These are phyloP conservation scores for Solanum pinnatisectum DNA, from an alignment of 257 asterid species.

Conservation along the genomic window DNA sequence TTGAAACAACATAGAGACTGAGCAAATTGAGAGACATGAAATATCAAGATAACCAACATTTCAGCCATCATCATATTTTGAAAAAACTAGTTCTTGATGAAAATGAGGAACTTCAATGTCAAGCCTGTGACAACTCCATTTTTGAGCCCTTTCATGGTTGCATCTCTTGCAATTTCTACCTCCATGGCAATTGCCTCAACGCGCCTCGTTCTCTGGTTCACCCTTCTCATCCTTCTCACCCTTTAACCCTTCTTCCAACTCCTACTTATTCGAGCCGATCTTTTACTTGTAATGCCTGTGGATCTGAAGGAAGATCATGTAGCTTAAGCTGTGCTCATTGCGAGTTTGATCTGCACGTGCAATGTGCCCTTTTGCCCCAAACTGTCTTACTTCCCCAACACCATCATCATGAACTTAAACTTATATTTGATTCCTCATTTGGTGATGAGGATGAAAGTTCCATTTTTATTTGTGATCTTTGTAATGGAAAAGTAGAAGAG, in stretches of 20 bases:
- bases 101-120: constrained; percentile 12
- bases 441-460: background rate
- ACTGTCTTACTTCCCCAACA: background rate
- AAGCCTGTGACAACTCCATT: constrained; percentile 9
- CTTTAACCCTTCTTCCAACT: constrained; percentile 23
- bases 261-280: constrained; percentile 13
- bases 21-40: constrained; percentile 3
- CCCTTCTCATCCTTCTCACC: constrained; percentile 20
- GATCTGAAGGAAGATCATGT: constrained; percentile 9
- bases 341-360: constrained; percentile 19
- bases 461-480: constrained; percentile 9
- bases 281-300: constrained; percentile 17
- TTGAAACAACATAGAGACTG: background rate
- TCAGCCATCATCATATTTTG: constrained; percentile 28
- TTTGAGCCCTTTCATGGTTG: constrained; percentile 20
- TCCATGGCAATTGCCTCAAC: constrained; percentile 18
- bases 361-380: constrained; percentile 12
- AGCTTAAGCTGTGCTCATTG: constrained; percentile 22
- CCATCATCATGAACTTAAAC: constrained; percentile 17
- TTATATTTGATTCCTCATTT: constrained; percentile 1
- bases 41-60: constrained; percentile 15
- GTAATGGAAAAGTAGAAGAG: background rate
- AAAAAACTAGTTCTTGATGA: constrained; percentile 5
- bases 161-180: constrained; percentile 20
- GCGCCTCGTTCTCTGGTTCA: constrained; percentile 27